Evolutionary conservation across 805 yeast species (phyloP).

Genomic region (Kockiozyma suomiensis): DNA sequence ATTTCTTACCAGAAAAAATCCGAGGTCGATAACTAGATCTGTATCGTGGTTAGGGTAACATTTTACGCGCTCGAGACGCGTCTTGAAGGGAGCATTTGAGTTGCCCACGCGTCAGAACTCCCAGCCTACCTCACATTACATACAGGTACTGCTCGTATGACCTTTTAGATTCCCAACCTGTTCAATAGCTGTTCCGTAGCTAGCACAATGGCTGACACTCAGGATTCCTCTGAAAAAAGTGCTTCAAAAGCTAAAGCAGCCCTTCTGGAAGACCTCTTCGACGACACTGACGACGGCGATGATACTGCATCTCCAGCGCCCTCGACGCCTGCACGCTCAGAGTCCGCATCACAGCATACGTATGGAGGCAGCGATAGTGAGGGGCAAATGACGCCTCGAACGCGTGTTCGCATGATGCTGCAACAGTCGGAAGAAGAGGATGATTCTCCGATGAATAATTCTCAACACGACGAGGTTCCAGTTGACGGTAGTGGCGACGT

Average conservation of each 20-base stretch:
- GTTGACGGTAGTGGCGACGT: too few species aligned
- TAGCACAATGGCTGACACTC: too few species aligned
- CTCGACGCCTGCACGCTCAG: neutral
- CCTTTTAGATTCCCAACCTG: too few species aligned
- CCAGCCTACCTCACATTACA: neutral
- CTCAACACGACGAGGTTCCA: too few species aligned
- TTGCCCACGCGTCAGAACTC: neutral
- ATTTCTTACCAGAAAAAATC: too few species aligned
- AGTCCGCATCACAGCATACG: constrained; percentile 1
- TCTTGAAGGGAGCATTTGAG: neutral
- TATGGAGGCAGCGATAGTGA: neutral
- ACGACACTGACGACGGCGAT: neutral
- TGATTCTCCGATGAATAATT: too few species aligned
- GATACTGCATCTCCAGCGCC: neutral
- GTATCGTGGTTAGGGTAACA: neutral
- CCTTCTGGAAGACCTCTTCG: constrained; percentile 1
- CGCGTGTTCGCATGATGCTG: constrained; percentile 7
- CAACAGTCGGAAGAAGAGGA: constrained; percentile 2
- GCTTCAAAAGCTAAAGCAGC: neutral
- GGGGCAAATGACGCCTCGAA: constrained; percentile 5
- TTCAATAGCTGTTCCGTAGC: too few species aligned
- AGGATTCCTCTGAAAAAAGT: neutral
- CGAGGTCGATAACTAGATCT: too few species aligned
- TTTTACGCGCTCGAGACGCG: neutral
- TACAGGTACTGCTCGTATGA: too few species aligned